Evolutionary conservation across 805 yeast species (phyloP).

Genomic region (Cyberlindnera sargentensis): DNA sequence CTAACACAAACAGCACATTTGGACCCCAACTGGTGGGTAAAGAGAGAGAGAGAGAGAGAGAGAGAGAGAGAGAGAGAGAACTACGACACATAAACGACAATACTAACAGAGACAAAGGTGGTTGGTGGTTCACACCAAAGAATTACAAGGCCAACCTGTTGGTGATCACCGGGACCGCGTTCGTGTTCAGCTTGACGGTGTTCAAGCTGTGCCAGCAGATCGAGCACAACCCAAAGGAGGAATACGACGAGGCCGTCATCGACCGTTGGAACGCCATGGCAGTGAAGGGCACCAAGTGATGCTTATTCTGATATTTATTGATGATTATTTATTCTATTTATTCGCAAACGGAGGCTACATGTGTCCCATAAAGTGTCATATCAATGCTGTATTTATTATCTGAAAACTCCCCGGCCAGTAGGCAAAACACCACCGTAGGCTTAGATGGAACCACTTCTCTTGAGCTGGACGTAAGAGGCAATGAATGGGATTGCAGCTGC

Average conservation of each 20-base stretch:
- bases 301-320: neutral
- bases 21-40: slow-evolving; percentile 23
- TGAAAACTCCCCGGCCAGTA: neutral
- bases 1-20: slow-evolving; percentile 17
- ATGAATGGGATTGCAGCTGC: slow-evolving; percentile 76
- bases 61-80: too few species aligned
- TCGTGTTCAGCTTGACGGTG: slow-evolving; percentile 11
- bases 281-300: slow-evolving; percentile 7
- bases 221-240: slow-evolving; percentile 15
- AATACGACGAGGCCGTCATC: slow-evolving; percentile 15
- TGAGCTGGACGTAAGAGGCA: slow-evolving; percentile 72
- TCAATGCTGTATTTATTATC: neutral
- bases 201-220: slow-evolving; percentile 13
- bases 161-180: slow-evolving; percentile 10
- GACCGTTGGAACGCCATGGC: slow-evolving; percentile 21
- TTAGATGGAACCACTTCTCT: slow-evolving; percentile 67
- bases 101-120: slow-evolving; percentile 19
- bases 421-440: neutral
- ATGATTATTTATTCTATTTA: too few species aligned
- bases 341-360: too few species aligned
- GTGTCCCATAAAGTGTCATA: too few species aligned
- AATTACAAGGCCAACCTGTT: slow-evolving; percentile 17
- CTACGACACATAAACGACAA: neutral
- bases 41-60: too few species aligned
- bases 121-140: slow-evolving; percentile 23